Conservation (phyloP, 768 basidiomycete genomes). For the Scleroderma bovista region DNA sequence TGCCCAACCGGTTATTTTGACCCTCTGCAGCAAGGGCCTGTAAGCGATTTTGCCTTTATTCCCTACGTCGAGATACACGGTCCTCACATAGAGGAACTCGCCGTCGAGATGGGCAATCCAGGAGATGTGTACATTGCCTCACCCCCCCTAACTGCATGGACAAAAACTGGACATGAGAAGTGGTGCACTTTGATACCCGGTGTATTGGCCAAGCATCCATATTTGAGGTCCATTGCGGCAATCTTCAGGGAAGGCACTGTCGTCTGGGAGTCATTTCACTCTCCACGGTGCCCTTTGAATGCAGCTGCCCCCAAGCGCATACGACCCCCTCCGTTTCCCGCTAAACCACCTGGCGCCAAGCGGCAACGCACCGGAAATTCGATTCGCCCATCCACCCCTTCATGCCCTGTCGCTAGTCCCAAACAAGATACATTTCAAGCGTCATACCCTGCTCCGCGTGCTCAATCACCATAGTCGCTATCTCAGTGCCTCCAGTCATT, state of each 20-base stretch:
- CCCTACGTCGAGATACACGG: constrained; percentile 2
- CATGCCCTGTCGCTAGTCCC: too few species aligned
- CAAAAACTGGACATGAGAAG: not conserved
- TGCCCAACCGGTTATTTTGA: not conserved
- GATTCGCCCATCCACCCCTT: too few species aligned
- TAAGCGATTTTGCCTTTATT: not conserved
- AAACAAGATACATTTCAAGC: too few species aligned
- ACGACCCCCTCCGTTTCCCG: not conserved
- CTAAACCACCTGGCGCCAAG: not conserved
- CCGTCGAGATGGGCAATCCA: not conserved
- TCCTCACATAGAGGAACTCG: not conserved
- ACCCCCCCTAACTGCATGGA: not conserved
- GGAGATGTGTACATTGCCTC: not conserved
- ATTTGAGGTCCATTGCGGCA: not conserved
- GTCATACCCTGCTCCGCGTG: too few species aligned
- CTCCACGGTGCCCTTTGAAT: not conserved
- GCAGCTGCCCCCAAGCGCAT: not conserved
- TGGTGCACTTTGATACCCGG: not conserved
- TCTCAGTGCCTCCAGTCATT: too few species aligned
- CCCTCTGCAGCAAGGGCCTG: not conserved
- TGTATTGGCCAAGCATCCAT: not conserved
- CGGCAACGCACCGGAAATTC: too few species aligned
- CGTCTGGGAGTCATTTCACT: not conserved
- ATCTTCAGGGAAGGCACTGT: not conserved
- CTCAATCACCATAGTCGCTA: too few species aligned